Percentiles rank a stretch among this genome's conserved stretches.
Evolutionary conservation across 75 land plant genomes (phyloP).

Genomic region (Ceratopteris richardii): DNA sequence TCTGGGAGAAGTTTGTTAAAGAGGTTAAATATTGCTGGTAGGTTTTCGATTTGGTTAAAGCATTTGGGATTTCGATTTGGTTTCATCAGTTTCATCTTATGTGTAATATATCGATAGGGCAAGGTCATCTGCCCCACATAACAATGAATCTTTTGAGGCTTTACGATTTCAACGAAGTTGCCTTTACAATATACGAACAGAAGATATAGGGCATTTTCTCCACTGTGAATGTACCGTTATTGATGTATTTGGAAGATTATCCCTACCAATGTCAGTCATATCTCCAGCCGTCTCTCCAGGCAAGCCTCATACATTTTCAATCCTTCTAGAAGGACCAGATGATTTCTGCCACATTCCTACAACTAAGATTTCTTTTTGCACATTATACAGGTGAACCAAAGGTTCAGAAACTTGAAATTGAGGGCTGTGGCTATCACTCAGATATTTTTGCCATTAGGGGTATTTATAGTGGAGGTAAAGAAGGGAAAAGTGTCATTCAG

Average conservation of each 20-base stretch:
- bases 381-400: background rate
- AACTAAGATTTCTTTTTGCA: too few relatives aligned
- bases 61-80: too few relatives aligned
- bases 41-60: background rate
- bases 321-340: background rate
- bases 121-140: slow-evolving; percentile 2
- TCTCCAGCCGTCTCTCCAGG: slow-evolving; percentile 10
- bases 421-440: slow-evolving; percentile 12
- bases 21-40: slow-evolving; percentile 9
- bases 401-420: slow-evolving; percentile 10
- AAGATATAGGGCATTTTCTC: slow-evolving; percentile 9
- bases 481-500: slow-evolving; percentile 12
- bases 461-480: slow-evolving; percentile 9
- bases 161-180: slow-evolving; percentile 8
- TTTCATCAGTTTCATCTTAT: too few relatives aligned
- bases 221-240: slow-evolving; percentile 5
- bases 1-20: slow-evolving; percentile 12
- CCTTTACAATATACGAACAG: slow-evolving; percentile 1
- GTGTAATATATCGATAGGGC: slow-evolving; percentile 3
- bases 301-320: background rate
- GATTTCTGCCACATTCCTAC: background rate
- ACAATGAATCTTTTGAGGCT: background rate
- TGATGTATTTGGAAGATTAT: slow-evolving; percentile 8
- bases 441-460: slow-evolving; percentile 9
- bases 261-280: slow-evolving; percentile 1